Evolutionary conservation across 169 alveolate genomes (phyloP).

Genomic region (Babesia ovis): DNA sequence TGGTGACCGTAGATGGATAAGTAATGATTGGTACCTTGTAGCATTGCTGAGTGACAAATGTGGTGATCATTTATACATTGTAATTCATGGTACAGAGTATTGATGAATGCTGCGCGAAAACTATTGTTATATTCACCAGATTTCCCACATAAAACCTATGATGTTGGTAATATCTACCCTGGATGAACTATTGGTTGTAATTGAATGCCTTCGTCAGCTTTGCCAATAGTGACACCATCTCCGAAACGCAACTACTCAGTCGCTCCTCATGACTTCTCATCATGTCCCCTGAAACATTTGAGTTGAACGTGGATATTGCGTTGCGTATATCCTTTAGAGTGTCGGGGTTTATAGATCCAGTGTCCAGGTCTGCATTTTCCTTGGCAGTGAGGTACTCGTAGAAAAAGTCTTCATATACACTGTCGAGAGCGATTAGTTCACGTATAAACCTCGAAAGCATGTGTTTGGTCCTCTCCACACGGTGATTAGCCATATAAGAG

Average conservation of each 20-base stretch:
- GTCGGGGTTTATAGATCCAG: too few relatives aligned
- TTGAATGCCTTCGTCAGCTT: not conserved
- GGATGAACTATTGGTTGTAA: not conserved
- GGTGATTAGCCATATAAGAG: not conserved
- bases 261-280: constrained; percentile 1
- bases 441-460: constrained; percentile 22
- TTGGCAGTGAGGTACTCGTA: constrained; percentile 28
- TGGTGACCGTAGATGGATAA: too few relatives aligned
- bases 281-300: not conserved
- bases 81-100: too few relatives aligned
- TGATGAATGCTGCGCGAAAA: too few relatives aligned
- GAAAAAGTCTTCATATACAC: constrained; percentile 31
- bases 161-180: not conserved
- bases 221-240: not conserved
- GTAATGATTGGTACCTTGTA: too few relatives aligned
- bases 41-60: too few relatives aligned
- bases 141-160: too few relatives aligned
- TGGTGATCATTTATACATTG: too few relatives aligned
- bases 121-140: too few relatives aligned
- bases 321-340: not conserved
- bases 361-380: not conserved
- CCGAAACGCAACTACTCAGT: not conserved
- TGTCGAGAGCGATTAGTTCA: constrained; percentile 17
- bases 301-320: not conserved
- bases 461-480: constrained; percentile 23